Conservation (phyloP, 1,284 basidiomycete genomes). For the Leccinum solheimii region DNA sequence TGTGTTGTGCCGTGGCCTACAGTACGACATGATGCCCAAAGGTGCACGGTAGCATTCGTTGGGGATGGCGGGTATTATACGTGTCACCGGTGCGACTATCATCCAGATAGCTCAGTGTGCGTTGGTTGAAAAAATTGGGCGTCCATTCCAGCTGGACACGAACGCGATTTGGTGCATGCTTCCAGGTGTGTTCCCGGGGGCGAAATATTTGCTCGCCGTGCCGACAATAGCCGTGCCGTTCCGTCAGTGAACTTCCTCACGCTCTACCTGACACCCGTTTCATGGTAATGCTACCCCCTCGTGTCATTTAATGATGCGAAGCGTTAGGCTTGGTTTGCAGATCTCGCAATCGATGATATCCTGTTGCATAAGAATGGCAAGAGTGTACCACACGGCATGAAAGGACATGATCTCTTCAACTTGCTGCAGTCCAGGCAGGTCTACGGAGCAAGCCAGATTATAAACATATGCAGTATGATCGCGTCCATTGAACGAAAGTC, state of each 20-base stretch:
- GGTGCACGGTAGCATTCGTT: background rate
- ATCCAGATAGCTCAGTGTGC: background rate
- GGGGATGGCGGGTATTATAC: background rate
- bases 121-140: background rate
- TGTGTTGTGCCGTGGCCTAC: background rate
- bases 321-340: slow-evolving; percentile 85
- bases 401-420: slow-evolving; percentile 89
- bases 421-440: slow-evolving; percentile 79
- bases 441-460: slow-evolving; percentile 72
- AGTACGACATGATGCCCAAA: background rate
- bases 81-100: background rate
- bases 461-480: slow-evolving; percentile 76
- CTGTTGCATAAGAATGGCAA: slow-evolving; percentile 88
- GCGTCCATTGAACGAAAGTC: slow-evolving; percentile 86
- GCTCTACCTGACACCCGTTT: slow-evolving; percentile 39
- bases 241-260: slow-evolving; percentile 49
- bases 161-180: background rate
- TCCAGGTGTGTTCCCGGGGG: slow-evolving; percentile 31
- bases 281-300: slow-evolving; percentile 35
- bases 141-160: background rate
- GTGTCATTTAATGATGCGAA: slow-evolving; percentile 91
- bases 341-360: slow-evolving; percentile 87
- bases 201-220: slow-evolving; percentile 70
- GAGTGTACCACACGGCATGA: slow-evolving; percentile 91
- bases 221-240: slow-evolving; percentile 54